Conservation (phyloP, 2,329 filamentous ascomycete species). For the Claviceps digitariae region DNA sequence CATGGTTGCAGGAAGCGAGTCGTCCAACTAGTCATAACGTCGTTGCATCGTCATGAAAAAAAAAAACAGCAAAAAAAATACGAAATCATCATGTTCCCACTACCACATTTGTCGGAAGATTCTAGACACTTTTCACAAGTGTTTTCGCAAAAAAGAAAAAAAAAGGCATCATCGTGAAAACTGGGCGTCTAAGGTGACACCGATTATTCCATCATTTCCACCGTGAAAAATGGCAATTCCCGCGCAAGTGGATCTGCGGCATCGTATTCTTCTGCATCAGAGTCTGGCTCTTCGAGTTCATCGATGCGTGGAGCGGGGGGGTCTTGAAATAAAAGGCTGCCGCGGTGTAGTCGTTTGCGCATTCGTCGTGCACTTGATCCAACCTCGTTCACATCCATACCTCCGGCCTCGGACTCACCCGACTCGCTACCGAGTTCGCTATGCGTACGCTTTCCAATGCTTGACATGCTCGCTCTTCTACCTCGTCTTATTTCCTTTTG, state of each 20-base stretch:
- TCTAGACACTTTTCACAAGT: neutral
- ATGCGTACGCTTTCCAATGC: slow-evolving; percentile 41
- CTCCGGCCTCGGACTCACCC: slow-evolving; percentile 26
- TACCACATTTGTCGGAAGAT: neutral
- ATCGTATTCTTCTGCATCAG: slow-evolving; percentile 29
- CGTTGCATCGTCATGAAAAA: neutral
- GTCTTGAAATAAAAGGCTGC: slow-evolving; percentile 34
- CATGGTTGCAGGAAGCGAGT: neutral
- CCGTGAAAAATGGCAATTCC: slow-evolving; percentile 36
- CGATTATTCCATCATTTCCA: slow-evolving; percentile 39
- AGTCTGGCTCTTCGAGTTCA: slow-evolving; percentile 39
- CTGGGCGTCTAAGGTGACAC: slow-evolving; percentile 16
- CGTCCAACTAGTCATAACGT: neutral
- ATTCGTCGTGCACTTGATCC: slow-evolving; percentile 35
- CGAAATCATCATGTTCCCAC: neutral
- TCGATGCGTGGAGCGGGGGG: slow-evolving; percentile 37
- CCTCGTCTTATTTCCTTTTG: slow-evolving; percentile 30
- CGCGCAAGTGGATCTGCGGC: slow-evolving; percentile 29
- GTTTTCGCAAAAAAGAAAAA: too few relatives aligned
- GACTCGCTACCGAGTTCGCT: slow-evolving; percentile 41
- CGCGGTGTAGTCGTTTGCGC: slow-evolving; percentile 32
- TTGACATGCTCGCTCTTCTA: slow-evolving; percentile 36
- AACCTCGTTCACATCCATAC: slow-evolving; percentile 27
- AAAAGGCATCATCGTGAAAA: neutral
- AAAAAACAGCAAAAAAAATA: neutral